Percentiles rank a stretch among this genome's conserved stretches.
phyloP scores from a whole-genome alignment of 768 basidiomycete species.

The Asterophora lycoperdoides region DNA sequence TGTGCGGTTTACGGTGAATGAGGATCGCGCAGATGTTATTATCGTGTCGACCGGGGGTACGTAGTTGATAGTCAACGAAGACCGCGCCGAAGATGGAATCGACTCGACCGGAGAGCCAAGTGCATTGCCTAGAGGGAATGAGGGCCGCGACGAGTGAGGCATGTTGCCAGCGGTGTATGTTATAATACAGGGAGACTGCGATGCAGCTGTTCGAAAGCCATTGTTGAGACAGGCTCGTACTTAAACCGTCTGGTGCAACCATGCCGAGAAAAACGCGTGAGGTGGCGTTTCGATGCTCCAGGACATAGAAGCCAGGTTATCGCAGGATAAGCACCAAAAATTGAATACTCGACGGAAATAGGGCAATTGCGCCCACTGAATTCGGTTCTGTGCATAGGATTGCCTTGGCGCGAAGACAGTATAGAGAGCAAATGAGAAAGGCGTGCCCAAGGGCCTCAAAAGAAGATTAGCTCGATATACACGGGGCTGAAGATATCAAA shows the following conservation, averaged over 20 bases:
- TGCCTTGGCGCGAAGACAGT: neutral
- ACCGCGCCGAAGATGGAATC: too few species aligned
- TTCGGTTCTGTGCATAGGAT: neutral
- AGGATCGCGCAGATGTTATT: constrained; percentile 9
- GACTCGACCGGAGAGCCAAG: too few species aligned
- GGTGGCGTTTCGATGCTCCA: constrained; percentile 1
- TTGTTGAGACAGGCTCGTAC: neutral
- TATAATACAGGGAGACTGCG: neutral
- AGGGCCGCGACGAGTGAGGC: constrained; percentile 10
- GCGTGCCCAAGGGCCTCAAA: neutral
- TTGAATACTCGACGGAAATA: too few species aligned
- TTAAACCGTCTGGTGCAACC: constrained; percentile 6
- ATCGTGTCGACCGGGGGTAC: neutral
- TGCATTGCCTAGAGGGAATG: neutral
- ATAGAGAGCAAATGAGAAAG: neutral
- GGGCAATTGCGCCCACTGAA: neutral
- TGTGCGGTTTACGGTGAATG: constrained; percentile 5
- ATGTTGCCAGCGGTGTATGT: neutral
- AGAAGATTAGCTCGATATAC: constrained; percentile 1
- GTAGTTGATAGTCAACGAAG: too few species aligned
- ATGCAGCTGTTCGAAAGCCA: neutral
- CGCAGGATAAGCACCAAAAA: too few species aligned
- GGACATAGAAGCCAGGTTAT: too few species aligned
- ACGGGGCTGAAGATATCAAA: constrained; percentile 1
- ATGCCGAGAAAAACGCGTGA: neutral